Percentiles rank a stretch among this genome's conserved stretches.
These are phyloP conservation scores for Ceratocystis alfenasii DNA, from an alignment of 2,329 filamentous ascomycete species.

Conservation along the genomic window DNA sequence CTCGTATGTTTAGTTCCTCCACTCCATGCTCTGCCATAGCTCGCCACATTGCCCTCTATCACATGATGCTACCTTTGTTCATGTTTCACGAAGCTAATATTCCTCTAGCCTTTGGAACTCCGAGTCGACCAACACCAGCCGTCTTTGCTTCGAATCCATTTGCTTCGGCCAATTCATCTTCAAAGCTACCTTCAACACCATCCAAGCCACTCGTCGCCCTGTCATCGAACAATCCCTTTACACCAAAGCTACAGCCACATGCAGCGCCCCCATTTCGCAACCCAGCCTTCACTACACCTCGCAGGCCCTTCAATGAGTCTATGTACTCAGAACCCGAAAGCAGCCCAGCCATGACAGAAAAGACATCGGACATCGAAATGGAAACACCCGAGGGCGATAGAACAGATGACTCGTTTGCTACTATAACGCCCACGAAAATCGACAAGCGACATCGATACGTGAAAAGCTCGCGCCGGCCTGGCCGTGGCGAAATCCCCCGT, in stretches of 20 bases:
- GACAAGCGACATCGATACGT: constrained; percentile 38
- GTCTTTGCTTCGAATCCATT: constrained; percentile 30
- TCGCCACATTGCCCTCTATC: not conserved
- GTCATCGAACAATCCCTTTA: constrained; percentile 21
- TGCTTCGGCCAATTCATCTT: constrained; percentile 26
- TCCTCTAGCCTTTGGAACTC: not conserved
- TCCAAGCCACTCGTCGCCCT: constrained; percentile 32
- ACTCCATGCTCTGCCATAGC: not conserved
- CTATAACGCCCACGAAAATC: constrained; percentile 38
- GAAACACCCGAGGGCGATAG: constrained; percentile 20
- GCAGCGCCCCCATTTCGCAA: constrained; percentile 47
- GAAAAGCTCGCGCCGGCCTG: constrained; percentile 36
- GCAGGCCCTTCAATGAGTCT: constrained; percentile 44
- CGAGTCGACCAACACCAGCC: constrained; percentile 19
- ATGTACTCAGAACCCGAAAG: constrained; percentile 47
- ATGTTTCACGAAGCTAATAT: too few species aligned
- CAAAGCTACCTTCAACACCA: constrained; percentile 29
- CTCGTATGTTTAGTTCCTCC: not conserved
- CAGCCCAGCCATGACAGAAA: constrained; percentile 48
- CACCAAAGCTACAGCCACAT: not conserved
- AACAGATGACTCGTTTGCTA: constrained; percentile 24
- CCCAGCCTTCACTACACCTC: constrained; percentile 52
- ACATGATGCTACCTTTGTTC: too few species aligned
- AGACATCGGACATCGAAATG: constrained; percentile 39
- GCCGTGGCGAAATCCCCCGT: constrained; percentile 52